Conservation (phyloP, 2,329 filamentous ascomycete genomes). For the Claviceps spartinae region DNA sequence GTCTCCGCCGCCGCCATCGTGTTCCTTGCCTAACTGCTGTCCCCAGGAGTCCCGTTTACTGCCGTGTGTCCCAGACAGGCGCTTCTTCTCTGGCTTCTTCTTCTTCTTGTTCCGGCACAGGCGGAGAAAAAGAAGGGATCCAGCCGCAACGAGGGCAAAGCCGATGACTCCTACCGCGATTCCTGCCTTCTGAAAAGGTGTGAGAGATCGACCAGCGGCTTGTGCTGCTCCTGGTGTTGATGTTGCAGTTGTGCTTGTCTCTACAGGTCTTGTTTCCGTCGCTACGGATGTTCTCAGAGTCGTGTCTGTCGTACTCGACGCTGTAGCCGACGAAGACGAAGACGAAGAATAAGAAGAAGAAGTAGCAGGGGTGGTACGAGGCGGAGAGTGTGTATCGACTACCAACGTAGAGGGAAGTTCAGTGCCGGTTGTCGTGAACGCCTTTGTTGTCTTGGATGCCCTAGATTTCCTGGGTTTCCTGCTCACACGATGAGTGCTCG, state of each 20-base stretch:
- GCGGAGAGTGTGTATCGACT: constrained; percentile 4
- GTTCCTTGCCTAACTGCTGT: constrained; percentile 16
- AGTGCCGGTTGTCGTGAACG: neutral
- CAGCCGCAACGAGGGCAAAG: constrained; percentile 33
- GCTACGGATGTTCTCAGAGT: neutral
- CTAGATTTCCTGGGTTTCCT: neutral
- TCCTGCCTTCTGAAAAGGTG: constrained; percentile 38
- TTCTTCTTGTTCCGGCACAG: constrained; percentile 26
- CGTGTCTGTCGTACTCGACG: neutral
- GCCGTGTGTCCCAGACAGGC: constrained; percentile 1
- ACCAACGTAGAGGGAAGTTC: constrained; percentile 3
- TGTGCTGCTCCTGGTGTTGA: constrained; percentile 7
- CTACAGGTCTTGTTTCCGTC: constrained; percentile 4
- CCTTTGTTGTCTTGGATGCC: neutral
- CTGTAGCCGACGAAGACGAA: neutral
- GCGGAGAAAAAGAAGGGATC: constrained; percentile 31
- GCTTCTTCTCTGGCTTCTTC: constrained; percentile 16
- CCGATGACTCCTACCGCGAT: constrained; percentile 42
- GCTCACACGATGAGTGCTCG: constrained; percentile 3
- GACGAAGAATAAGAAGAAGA: neutral
- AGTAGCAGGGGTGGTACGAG: neutral
- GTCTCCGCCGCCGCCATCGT: constrained; percentile 6
- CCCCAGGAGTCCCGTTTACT: constrained; percentile 23
- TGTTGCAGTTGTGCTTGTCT: constrained; percentile 1
- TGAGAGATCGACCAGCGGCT: constrained; percentile 12